Evolutionary conservation across 805 yeast genomes (phyloP), one percentile per base, ranked within the genome.

Genomic region (Schwanniomyces polymorphus): DNA sequence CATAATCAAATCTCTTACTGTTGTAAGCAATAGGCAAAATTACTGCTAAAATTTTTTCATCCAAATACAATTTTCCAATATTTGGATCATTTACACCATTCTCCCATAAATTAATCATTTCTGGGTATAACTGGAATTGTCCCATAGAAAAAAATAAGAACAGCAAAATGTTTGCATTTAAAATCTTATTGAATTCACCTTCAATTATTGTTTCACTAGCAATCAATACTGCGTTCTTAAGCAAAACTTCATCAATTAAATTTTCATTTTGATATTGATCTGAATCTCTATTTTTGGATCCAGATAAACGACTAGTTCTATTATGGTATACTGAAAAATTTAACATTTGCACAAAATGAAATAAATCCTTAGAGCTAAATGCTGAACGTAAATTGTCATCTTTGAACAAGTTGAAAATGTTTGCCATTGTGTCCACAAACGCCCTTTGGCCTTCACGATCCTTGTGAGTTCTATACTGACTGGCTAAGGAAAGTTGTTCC

Each of bases 91-190:
- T 74, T 52, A 79, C 81, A 27, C 85, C 85, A 16, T 76, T 65
- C 56, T 84, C 86, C 94, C 94, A 87, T 49, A 85, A 75, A 49
- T 78, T 74, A 40, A 86, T 78, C 43, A 88, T 84, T 63, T 86
- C 91, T 44, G 79, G 74, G 40, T 79, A 75, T 48, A 84, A 72
- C 41, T 79, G 76, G 51, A 82, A 74, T 60, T 85, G 89, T 58
- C 52, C 54, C 74, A 73, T 66, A 38, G 74, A 58, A 43, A 54
- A 60, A 49, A 68, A 58, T 28, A 67, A 56, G 44, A 51, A 55
- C 47, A 59, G 59, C 37, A 72, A 50, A 11, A 58, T 51, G 25
- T 56, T 52, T 29, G 54, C 53, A 38, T 54, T 53, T 27, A 71
- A 52, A 10, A 62, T 56, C 12, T 44, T 43, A 16, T 58, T 60